Evolutionary conservation across 768 basidiomycete species (phyloP), one percentile per base, ranked within the genome.

Genomic region (Hericium rajendrae): DNA sequence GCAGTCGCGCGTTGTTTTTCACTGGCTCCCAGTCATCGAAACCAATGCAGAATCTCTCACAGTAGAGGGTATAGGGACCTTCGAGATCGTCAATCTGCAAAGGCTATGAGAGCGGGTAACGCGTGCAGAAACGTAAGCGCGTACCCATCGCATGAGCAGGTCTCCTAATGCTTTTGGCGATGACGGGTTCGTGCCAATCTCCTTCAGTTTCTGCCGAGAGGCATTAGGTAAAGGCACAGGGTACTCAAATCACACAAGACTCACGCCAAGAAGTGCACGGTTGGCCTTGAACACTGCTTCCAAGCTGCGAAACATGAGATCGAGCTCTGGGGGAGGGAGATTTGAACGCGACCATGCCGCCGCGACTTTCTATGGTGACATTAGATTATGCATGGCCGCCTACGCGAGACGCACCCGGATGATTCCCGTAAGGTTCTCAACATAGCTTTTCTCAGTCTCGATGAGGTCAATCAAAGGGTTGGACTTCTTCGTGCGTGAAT

Each of bases 271-370:
- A 59, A 99, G 78, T 1, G 77, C 71, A 56, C 93, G 84, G 73
- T 94, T 97, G 20, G 91, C 88, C 70, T 92, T 89, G 76, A 94
- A 99, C 18, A 98, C 83, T 22, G 79, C 80, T 71, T 99, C 97
- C 53, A 98, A 83, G 63, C 86, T 85, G 61, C 97, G 79, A 72
- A 99, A 99, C 90, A 98, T 95, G 54, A 78, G 72, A 71, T 99
- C 97, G 32, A 99, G 78, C 62, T 91, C 87, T 8, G 81, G 81
- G 15, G 97, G 97, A 16, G 97, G 97, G 40, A 99, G 85, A 70
- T 97, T 97, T 41, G 85, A 81, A 43, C 93, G 78, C 10, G 94
- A 97, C 97, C 97, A 99, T 51, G 97, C 97, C n/a, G 87, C 86
- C 10, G 97, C 97, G 4, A 97, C 89, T 82, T 89, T 92, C 94